Conservation (phyloP, 139 green algal genomes). For the Coccomyxa sp. region DNA sequence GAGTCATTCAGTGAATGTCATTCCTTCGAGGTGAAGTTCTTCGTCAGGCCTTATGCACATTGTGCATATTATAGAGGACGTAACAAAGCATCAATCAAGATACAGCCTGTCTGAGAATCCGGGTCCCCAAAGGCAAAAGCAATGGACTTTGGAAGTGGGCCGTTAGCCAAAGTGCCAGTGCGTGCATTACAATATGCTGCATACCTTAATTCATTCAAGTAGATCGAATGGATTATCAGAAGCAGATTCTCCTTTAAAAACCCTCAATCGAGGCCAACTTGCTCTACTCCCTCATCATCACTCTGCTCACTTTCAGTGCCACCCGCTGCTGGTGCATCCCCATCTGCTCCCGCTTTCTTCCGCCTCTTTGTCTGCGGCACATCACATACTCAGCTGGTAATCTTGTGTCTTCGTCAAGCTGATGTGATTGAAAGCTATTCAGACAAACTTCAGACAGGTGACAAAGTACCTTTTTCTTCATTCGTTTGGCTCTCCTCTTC, state of each 20-base stretch:
- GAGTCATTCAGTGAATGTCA: too few relatives aligned
- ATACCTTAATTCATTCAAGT: too few relatives aligned
- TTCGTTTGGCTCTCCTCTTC: conserved; percentile 53
- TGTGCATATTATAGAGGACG: too few relatives aligned
- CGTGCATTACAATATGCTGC: too few relatives aligned
- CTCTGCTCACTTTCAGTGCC: background rate
- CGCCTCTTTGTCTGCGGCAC: background rate
- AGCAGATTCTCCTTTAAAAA: background rate
- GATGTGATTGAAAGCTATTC: background rate
- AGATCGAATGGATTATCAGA: too few relatives aligned
- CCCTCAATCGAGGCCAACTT: background rate
- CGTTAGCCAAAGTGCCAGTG: too few relatives aligned
- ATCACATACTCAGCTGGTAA: background rate
- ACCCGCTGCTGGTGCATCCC: background rate
- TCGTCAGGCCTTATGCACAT: too few relatives aligned
- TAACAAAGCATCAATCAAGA: too few relatives aligned
- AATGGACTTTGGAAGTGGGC: too few relatives aligned
- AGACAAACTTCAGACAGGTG: background rate
- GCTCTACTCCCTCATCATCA: background rate
- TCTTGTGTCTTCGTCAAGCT: background rate
- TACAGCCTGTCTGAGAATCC: too few relatives aligned
- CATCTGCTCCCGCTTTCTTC: background rate
- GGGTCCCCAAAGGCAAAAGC: too few relatives aligned
- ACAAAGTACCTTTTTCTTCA: conserved; percentile 55
- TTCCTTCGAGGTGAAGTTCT: too few relatives aligned